Evolutionary conservation across 148 eudicot species (phyloP).

Genomic region (Diospyros lotus): DNA sequence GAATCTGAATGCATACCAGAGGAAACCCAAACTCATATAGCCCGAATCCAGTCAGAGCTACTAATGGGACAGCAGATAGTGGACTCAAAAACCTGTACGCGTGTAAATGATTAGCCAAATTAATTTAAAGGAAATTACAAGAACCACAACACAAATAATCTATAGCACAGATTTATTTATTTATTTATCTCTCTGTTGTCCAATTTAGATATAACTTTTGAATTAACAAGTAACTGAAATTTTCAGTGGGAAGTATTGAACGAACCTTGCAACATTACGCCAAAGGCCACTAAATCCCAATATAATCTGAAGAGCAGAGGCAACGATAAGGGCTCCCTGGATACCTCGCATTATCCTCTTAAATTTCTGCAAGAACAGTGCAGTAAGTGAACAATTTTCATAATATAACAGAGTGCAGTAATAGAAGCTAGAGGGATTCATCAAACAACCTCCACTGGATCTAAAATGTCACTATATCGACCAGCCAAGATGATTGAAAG

Average conservation of each 20-base stretch:
- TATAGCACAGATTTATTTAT: too few species aligned
- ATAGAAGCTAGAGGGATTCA: not conserved
- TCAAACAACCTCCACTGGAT: conserved; percentile 64
- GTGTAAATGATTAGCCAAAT: not conserved
- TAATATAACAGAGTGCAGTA: not conserved
- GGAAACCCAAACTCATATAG: conserved; percentile 86
- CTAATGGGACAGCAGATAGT: conserved; percentile 73
- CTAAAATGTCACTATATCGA: conserved; percentile 51
- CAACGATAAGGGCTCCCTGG: conserved; percentile 87
- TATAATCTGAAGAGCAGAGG: conserved; percentile 74
- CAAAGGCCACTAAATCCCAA: conserved; percentile 96
- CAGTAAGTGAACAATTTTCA: conserved; percentile 12
- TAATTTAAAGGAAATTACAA: not conserved
- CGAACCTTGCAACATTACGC: conserved; percentile 75
- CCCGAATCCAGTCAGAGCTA: conserved; percentile 75
- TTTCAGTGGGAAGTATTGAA: not conserved
- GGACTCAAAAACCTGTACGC: conserved; percentile 73
- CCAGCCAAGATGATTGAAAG: conserved; percentile 74
- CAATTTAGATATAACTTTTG: not conserved
- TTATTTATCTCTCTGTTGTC: too few species aligned
- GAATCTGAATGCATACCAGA: conserved; percentile 44
- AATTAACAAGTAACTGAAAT: not conserved
- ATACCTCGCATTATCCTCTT: conserved; percentile 66
- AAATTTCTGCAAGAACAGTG: conserved; percentile 52
- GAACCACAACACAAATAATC: not conserved